Percentiles rank a stretch among this genome's conserved stretches.
These are phyloP conservation scores for Fusarium compactum DNA, from an alignment of 2,329 filamentous ascomycete genomes.

Conservation along the genomic window DNA sequence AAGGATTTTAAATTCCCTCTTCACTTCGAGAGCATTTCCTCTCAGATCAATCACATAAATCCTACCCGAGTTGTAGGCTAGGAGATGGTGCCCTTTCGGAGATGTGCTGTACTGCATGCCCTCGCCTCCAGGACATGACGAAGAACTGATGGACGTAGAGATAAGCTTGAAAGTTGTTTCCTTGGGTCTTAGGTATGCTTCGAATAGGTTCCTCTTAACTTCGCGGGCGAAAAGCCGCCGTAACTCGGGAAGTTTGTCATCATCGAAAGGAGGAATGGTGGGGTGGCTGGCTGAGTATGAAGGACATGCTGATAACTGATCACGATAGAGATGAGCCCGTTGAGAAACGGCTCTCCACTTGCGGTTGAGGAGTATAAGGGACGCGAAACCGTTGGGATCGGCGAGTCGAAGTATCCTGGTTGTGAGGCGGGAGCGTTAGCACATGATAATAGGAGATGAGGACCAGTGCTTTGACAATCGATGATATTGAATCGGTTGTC, in stretches of 20 bases:
- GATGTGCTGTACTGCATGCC: slow-evolving; percentile 88
- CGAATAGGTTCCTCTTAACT: slow-evolving; percentile 81
- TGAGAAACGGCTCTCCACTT: slow-evolving; percentile 75
- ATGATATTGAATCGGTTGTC: not conserved
- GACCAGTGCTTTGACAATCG: not conserved
- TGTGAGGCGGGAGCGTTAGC: slow-evolving; percentile 31
- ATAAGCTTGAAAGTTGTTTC: slow-evolving; percentile 82
- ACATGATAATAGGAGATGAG: slow-evolving; percentile 6
- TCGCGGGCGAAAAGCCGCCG: slow-evolving; percentile 76
- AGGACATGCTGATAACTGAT: slow-evolving; percentile 71
- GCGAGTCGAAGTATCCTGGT: slow-evolving; percentile 70
- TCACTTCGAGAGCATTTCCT: slow-evolving; percentile 69
- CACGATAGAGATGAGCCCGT: slow-evolving; percentile 71
- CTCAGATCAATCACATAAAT: slow-evolving; percentile 82
- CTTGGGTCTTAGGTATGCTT: slow-evolving; percentile 77
- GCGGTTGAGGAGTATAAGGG: slow-evolving; percentile 72
- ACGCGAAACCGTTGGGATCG: slow-evolving; percentile 74
- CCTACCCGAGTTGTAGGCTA: slow-evolving; percentile 87
- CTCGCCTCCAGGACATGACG: slow-evolving; percentile 84
- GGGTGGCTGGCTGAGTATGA: slow-evolving; percentile 67
- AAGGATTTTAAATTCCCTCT: slow-evolving; percentile 82
- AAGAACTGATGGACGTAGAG: slow-evolving; percentile 86
- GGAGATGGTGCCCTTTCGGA: slow-evolving; percentile 76
- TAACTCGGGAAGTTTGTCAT: slow-evolving; percentile 68
- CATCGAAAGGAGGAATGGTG: slow-evolving; percentile 53